These are phyloP conservation scores for Phoenix dactylifera DNA, from an alignment of 176 grass and related monocot genomes.

Conservation along the genomic window DNA sequence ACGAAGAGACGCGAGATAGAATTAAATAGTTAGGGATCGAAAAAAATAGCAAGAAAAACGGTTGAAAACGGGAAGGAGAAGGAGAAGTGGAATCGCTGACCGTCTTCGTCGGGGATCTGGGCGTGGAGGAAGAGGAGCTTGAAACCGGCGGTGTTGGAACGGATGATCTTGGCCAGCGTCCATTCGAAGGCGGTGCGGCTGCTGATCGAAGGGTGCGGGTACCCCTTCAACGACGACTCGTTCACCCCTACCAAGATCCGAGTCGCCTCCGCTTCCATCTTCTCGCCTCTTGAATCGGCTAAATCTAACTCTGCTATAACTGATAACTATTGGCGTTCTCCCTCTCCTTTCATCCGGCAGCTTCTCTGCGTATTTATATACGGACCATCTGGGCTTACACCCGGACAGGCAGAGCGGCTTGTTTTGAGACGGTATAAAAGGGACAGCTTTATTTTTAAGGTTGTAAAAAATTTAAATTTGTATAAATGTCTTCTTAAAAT, in stretches of 20 bases:
- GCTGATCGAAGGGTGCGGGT: conserved; percentile 65
- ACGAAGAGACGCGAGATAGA: too few species aligned
- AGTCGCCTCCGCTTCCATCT: conserved; percentile 43
- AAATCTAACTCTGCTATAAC: too few species aligned
- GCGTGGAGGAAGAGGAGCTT: conserved; percentile 16
- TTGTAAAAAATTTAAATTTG: too few species aligned
- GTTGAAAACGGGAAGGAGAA: conserved; percentile 47
- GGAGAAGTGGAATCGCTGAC: conserved; percentile 19
- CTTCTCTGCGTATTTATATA: not conserved
- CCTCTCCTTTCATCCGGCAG: not conserved
- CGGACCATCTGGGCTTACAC: too few species aligned
- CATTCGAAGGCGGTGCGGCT: conserved; percentile 47
- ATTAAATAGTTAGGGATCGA: too few species aligned
- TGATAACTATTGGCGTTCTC: not conserved
- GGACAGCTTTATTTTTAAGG: too few species aligned
- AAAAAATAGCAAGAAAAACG: too few species aligned
- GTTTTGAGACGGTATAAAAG: too few species aligned
- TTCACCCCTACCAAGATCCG: conserved; percentile 85
- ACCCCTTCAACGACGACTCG: conserved; percentile 79
- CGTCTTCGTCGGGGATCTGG: conserved; percentile 90
- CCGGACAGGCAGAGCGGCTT: too few species aligned
- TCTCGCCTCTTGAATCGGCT: conserved; percentile 19
- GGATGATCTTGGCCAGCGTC: conserved; percentile 82
- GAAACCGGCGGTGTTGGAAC: conserved; percentile 70
- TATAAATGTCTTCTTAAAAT: too few species aligned